Evolutionary conservation across 2,329 filamentous ascomycete genomes (phyloP).

Genomic region (Grosmannia huntii): DNA sequence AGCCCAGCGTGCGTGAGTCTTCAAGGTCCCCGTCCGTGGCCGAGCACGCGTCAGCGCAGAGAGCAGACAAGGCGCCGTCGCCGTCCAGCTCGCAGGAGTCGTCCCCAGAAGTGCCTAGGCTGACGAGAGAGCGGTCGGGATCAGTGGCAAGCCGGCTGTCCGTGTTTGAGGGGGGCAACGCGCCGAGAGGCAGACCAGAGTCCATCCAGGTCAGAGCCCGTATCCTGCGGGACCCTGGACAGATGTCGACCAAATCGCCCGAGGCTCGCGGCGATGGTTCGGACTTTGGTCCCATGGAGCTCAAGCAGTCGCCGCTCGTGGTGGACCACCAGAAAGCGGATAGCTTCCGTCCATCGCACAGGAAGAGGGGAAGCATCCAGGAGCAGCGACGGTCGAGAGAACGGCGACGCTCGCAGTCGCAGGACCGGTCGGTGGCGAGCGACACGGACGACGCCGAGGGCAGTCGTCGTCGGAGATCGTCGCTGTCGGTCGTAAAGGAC

Average conservation of each 20-base stretch:
- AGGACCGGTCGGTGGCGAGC: slow-evolving; percentile 19
- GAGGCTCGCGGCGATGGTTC: slow-evolving; percentile 27
- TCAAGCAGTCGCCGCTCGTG: slow-evolving; percentile 46
- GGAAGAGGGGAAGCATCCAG: slow-evolving; percentile 29
- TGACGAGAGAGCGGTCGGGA: slow-evolving; percentile 32
- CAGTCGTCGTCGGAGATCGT: slow-evolving; percentile 34
- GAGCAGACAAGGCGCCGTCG: slow-evolving; percentile 21
- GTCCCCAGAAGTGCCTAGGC: slow-evolving; percentile 29
- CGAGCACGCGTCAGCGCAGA: slow-evolving; percentile 29
- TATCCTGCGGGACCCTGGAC: slow-evolving; percentile 56
- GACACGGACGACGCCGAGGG: slow-evolving; percentile 15
- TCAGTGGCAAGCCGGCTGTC: slow-evolving; percentile 43
- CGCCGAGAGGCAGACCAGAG: slow-evolving; percentile 43
- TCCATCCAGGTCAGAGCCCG: slow-evolving; percentile 82
- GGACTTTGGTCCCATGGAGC: slow-evolving; percentile 35
- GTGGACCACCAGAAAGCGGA: slow-evolving; percentile 39
- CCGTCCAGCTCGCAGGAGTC: slow-evolving; percentile 30
- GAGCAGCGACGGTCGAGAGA: slow-evolving; percentile 35
- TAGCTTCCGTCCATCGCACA: not conserved
- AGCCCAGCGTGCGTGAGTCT: slow-evolving; percentile 24
- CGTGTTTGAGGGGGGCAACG: slow-evolving; percentile 37
- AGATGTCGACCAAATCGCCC: slow-evolving; percentile 26
- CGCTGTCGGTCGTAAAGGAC: slow-evolving; percentile 44
- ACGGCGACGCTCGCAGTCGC: slow-evolving; percentile 22
- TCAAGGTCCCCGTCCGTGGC: slow-evolving; percentile 32